phyloP scores from a whole-genome alignment of 2,329 filamentous ascomycete species.

The Apiospora sp. region DNA sequence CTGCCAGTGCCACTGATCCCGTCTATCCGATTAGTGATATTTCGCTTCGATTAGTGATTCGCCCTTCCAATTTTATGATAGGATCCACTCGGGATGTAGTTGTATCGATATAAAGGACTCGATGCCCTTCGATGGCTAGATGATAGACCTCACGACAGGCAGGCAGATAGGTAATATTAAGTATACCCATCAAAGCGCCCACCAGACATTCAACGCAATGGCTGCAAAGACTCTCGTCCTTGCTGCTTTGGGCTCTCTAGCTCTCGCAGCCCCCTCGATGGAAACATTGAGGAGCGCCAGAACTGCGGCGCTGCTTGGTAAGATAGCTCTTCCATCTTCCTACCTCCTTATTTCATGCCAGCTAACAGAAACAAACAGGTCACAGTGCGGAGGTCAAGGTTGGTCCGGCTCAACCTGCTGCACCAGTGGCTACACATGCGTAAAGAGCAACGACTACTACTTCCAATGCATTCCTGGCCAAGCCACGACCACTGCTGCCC shows the following conservation, averaged over 20 bases:
- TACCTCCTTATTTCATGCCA: not conserved
- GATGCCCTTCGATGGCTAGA: not conserved
- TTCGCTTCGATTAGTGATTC: not conserved
- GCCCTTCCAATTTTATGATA: not conserved
- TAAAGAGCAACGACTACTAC: slow-evolving; percentile 46
- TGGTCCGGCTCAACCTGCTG: slow-evolving; percentile 56
- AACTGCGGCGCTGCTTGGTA: slow-evolving; percentile 46
- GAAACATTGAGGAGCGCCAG: slow-evolving; percentile 52
- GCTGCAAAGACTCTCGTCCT: slow-evolving; percentile 42
- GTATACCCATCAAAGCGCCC: not conserved
- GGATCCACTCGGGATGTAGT: not conserved
- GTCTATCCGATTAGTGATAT: slow-evolving; percentile 6
- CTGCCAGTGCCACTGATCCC: slow-evolving; percentile 13
- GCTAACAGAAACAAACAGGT: slow-evolving; percentile 32
- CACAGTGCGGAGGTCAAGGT: slow-evolving; percentile 55
- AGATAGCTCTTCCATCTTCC: slow-evolving; percentile 21
- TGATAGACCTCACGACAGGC: not conserved
- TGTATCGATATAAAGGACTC: not conserved
- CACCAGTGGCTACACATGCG: slow-evolving; percentile 47
- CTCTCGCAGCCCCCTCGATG: slow-evolving; percentile 52
- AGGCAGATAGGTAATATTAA: not conserved
- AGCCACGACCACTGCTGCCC: slow-evolving; percentile 28
- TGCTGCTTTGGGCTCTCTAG: slow-evolving; percentile 46
- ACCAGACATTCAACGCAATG: slow-evolving; percentile 32
- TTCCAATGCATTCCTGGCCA: slow-evolving; percentile 44